phyloP scores from a whole-genome alignment of 192 early-diverging fungal species.

The Spizellomyces punctatus region DNA sequence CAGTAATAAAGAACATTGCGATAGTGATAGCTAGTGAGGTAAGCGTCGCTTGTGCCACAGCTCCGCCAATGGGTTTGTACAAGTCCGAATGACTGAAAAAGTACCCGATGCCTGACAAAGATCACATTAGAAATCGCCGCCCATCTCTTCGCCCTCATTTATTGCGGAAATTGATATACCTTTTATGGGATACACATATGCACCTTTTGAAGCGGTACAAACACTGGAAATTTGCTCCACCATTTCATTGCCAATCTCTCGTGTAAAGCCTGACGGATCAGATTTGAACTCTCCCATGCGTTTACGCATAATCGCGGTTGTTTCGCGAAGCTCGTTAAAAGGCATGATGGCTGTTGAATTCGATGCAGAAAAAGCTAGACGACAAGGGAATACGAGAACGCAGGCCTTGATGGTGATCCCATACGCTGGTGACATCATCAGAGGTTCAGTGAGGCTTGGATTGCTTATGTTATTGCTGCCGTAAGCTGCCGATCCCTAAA shows the following conservation, averaged over 20 bases:
- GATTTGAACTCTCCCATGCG: constrained; percentile 2
- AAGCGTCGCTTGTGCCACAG: constrained; percentile 10
- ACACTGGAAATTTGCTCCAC: constrained; percentile 1
- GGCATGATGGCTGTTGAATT: too few species aligned
- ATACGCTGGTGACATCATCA: too few species aligned
- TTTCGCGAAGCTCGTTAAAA: too few species aligned
- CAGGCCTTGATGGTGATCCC: too few species aligned
- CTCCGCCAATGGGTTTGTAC: constrained; percentile 19
- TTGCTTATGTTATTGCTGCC: too few species aligned
- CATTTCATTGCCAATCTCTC: constrained; percentile 18
- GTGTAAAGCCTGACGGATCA: constrained; percentile 8
- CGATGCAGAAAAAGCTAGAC: too few species aligned
- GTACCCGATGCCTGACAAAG: constrained; percentile 11
- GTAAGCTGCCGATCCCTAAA: too few species aligned
- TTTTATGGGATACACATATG: constrained; percentile 14
- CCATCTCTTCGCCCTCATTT: background rate
- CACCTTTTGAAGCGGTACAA: constrained; percentile 4
- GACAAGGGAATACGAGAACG: too few species aligned
- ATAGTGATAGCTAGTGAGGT: constrained; percentile 23
- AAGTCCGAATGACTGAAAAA: constrained; percentile 15
- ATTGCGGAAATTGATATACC: background rate
- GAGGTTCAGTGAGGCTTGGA: too few species aligned
- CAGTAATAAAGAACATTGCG: constrained; percentile 26
- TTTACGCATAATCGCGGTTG: background rate
- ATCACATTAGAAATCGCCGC: background rate